Base-by-base conservation (phyloP, 129 eudicot genomes). In the Flaveria sonorensis region DNA sequence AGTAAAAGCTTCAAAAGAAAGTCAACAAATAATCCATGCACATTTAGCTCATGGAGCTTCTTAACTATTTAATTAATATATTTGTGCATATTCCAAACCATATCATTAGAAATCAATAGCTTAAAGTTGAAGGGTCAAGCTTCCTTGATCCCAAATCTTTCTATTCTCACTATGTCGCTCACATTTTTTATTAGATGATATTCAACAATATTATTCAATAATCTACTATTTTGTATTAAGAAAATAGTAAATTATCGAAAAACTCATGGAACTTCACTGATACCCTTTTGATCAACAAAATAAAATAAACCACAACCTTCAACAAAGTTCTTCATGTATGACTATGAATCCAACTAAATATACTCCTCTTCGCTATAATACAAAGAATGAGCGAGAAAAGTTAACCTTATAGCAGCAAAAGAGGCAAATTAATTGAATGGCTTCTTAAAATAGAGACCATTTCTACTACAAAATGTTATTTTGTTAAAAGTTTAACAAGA, bases 61-160 rank as follows among this genome's bases (percentile, higher is more conserved):
- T 50, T 60, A 70, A 20, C 21, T 67, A 32, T 42, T 75, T 68
- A 46, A 75, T 45, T 75, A 42, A 67, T 73, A 57, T 53, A 67
- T 43, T 59, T 23, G 45, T 15, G 23, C 43, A 20, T 43, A 66
- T 81, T 75, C 56, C 68, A 56, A 52, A 77, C 79, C 55, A 26
- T 28, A 77, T 64, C 65, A 82, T 71, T 77, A 72, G 8, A 32
- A 55, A 64, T 64, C 75, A 64, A 63, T 82, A 77, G 36, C 74
- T 77, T 77, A 19, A 77, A 73, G 18, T 36, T 82, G 62, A 81
- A 77, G 86, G 53, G 24, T 82, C 82, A 65, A 16, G 82, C 79
- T 82, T 77, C 82, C 82, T 77, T 82, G 78, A 82, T 77, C 62
- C 70, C 63, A 73, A 82, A 82, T 82, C 79, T 76, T 75, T 40